Evolutionary conservation across 116 monocot genomes (phyloP), one percentile per base, ranked within the genome.

Genomic region (Posidonia oceanica): DNA sequence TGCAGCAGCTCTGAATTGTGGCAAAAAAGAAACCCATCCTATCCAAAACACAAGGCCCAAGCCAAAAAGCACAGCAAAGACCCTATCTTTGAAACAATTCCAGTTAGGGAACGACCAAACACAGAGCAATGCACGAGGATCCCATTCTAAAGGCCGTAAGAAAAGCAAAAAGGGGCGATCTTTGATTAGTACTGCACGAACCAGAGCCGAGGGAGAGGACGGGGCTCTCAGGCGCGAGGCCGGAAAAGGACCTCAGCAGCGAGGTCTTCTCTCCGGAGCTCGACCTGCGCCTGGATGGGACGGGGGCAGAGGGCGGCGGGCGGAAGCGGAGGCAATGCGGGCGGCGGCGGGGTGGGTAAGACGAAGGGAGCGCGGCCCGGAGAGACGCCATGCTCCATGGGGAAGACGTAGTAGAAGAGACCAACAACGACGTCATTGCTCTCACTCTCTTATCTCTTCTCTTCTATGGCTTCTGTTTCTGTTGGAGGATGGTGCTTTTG

Each of bases 331-430:
- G 16, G 44, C 48, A 67, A 44, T 67, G 67, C 12, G 53, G 23
- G 12, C 3, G 68, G 14, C 48, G 15, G 21, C 20, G 68, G 53
- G 68, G 23, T 48, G 68, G 23, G 14, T 29, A 23, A 21, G 29
- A 2, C 4, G 53, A 13, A 36, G 68, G 68, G 22, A 68, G 37
- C 7, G 68, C 54, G 36, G 36, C 52, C 6, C 68, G 11, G 53
- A 68, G 54, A 54, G 68, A 68, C 15, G 68, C 36, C 68, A 68
- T 68, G 68, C 16, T 53, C 53, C 52, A 65, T 16, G 65, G 38
- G 39, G 65, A 68, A 53, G 22, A 54, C 5, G 52, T 11, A 29
- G 68, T 11, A 54, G 68, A 68, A 53, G 68, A 68, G 15, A 23
- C 23, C 29, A 5, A 68, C 23, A 52, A 23, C 23, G 54, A 37